These are phyloP conservation scores for Amoeboaphelidium occidentale DNA, from an alignment of 371 early-diverging fungal species.

Conservation along the genomic window DNA sequence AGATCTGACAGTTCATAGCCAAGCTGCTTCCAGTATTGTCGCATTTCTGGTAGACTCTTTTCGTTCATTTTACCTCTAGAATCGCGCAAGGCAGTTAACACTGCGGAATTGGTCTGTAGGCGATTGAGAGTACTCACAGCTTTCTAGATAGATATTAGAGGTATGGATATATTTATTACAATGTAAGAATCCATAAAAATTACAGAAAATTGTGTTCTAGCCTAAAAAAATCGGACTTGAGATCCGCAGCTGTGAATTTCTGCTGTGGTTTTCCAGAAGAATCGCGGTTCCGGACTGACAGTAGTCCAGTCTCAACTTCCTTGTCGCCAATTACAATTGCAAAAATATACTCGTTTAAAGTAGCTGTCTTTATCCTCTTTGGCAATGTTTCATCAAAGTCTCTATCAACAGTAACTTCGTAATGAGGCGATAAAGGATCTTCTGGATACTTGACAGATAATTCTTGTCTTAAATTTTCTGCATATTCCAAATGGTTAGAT, in stretches of 20 bases:
- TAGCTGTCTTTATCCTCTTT: conserved; percentile 39
- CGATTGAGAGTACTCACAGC: conserved; percentile 48
- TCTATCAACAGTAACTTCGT: conserved; percentile 20
- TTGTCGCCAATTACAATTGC: conserved; percentile 28
- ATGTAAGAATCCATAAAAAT: too few species aligned
- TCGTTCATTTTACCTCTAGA: conserved; percentile 41
- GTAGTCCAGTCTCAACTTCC: conserved; percentile 14
- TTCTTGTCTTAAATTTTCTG: conserved; percentile 10
- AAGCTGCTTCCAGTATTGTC: conserved; percentile 28
- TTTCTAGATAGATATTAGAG: too few species aligned
- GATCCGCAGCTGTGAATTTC: too few species aligned
- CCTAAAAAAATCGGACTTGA: too few species aligned
- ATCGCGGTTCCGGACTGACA: conserved; percentile 13
- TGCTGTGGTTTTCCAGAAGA: too few species aligned
- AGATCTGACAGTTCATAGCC: conserved; percentile 45
- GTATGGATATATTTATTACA: too few species aligned
- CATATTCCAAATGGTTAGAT: conserved; percentile 8
- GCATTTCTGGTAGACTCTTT: conserved; percentile 40
- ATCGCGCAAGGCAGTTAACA: conserved; percentile 38
- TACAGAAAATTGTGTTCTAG: too few species aligned
- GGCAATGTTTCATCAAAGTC: conserved; percentile 18
- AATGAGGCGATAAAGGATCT: conserved; percentile 14
- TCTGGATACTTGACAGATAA: conserved; percentile 17
- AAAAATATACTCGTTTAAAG: conserved; percentile 26
- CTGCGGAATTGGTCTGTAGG: conserved; percentile 54